phyloP scores from a whole-genome alignment of 345 rosid genomes.

The Ricinus communis region DNA sequence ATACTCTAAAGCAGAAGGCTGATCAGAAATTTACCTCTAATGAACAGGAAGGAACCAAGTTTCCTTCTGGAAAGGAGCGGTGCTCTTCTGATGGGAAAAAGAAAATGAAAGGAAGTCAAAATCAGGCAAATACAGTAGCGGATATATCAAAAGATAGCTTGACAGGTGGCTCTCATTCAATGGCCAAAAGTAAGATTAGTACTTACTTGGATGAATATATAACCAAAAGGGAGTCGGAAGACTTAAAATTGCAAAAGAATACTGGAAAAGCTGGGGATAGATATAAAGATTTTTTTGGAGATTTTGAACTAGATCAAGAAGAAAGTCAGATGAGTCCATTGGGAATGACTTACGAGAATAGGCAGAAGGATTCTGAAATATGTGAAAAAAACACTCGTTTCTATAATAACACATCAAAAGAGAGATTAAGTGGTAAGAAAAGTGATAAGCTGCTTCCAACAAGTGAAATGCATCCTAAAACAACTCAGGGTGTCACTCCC shows the following conservation, averaged over 20 bases:
- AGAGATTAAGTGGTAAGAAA: slow-evolving; percentile 42
- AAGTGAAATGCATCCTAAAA: slow-evolving; percentile 34
- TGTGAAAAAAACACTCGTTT: slow-evolving; percentile 41
- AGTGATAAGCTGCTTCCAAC: slow-evolving; percentile 26
- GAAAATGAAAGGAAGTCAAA: slow-evolving; percentile 50
- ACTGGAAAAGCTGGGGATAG: slow-evolving; percentile 52
- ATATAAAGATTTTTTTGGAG: slow-evolving; percentile 78
- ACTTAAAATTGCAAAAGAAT: slow-evolving; percentile 45
- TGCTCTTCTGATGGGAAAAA: slow-evolving; percentile 46
- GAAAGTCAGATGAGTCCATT: slow-evolving; percentile 44
- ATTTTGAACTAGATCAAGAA: slow-evolving; percentile 57
- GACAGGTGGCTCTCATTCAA: slow-evolving; percentile 40
- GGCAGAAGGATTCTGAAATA: slow-evolving; percentile 34
- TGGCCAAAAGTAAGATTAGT: slow-evolving; percentile 50
- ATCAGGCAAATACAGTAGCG: slow-evolving; percentile 29
- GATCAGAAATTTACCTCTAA: slow-evolving; percentile 37
- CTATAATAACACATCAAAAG: slow-evolving; percentile 37
- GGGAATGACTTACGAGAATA: slow-evolving; percentile 36
- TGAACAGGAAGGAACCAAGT: slow-evolving; percentile 42
- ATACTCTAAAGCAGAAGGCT: slow-evolving; percentile 43
- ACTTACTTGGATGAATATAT: slow-evolving; percentile 28
- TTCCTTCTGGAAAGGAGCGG: slow-evolving; percentile 47
- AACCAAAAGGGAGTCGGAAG: slow-evolving; percentile 44
- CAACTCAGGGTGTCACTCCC: slow-evolving; percentile 33
- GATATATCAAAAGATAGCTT: slow-evolving; percentile 45